A percentile compares a stretch with the other conserved stretches of the same genome.
Evolutionary conservation across 768 basidiomycete species (phyloP).

Genomic region (Suillus paluster): DNA sequence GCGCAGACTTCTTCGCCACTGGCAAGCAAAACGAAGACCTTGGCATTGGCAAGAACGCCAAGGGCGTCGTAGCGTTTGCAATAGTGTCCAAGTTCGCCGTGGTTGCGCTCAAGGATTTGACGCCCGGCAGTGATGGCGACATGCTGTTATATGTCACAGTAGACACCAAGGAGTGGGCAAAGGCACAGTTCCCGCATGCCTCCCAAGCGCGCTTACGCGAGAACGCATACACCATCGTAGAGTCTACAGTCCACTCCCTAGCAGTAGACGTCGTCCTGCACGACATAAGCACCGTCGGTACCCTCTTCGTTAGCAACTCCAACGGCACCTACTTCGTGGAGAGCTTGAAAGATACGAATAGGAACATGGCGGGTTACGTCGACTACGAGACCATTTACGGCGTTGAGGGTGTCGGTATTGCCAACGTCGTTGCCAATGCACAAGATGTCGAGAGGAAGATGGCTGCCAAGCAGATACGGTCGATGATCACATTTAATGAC

Average conservation of each 20-base stretch:
- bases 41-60: conserved; percentile 82
- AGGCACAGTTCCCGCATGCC: conserved; percentile 92
- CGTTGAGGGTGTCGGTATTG: conserved; percentile 88
- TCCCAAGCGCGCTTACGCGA: conserved; percentile 78
- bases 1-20: conserved; percentile 83
- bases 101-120: conserved; percentile 80
- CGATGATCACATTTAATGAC: conserved; percentile 90
- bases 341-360: conserved; percentile 89
- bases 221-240: conserved; percentile 96
- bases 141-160: conserved; percentile 87
- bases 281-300: conserved; percentile 70
- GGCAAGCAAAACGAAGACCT: conserved; percentile 76
- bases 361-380: conserved; percentile 86
- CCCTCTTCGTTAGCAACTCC: conserved; percentile 93
- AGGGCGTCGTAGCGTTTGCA: conserved; percentile 91
- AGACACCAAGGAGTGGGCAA: conserved; percentile 84
- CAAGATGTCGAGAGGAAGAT: conserved; percentile 79
- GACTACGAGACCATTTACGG: conserved; percentile 92
- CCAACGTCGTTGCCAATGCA: conserved; percentile 85
- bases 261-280: conserved; percentile 91
- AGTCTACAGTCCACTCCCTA: conserved; percentile 91
- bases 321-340: conserved; percentile 96
- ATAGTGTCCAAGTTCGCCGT: conserved; percentile 93
- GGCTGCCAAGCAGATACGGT: conserved; percentile 73
- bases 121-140: conserved; percentile 58